Conservation (phyloP, 495 filamentous ascomycete species). For the Penicillium waksmanii region DNA sequence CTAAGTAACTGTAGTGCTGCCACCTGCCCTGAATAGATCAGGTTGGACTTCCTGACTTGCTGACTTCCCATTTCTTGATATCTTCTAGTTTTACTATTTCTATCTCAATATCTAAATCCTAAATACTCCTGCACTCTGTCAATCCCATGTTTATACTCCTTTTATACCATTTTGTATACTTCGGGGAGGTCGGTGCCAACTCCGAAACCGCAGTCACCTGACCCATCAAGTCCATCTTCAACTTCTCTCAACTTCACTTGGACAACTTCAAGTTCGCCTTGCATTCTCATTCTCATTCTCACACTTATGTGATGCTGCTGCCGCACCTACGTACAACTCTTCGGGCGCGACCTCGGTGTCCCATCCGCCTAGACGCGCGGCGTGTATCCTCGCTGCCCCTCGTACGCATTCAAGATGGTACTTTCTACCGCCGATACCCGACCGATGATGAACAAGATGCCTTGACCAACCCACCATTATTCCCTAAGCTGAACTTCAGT, state of each 20-base stretch:
- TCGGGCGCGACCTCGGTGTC: slow-evolving; percentile 16
- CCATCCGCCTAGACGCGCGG: slow-evolving; percentile 8
- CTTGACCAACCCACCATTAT: slow-evolving; percentile 60
- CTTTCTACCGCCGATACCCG: slow-evolving; percentile 82
- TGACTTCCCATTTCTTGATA: too few relatives aligned
- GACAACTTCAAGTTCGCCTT: background rate
- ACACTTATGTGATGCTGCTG: background rate
- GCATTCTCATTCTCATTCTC: background rate
- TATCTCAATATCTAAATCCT: too few relatives aligned
- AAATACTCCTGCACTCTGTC: too few relatives aligned
- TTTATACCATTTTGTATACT: background rate
- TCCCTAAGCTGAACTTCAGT: slow-evolving; percentile 66
- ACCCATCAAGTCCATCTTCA: background rate
- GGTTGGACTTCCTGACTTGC: too few relatives aligned
- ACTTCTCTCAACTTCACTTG: background rate
- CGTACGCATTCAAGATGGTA: slow-evolving; percentile 72
- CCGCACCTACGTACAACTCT: slow-evolving; percentile 11
- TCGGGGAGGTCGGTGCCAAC: background rate
- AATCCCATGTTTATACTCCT: too few relatives aligned
- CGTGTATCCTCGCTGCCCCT: slow-evolving; percentile 52
- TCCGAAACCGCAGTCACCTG: slow-evolving; percentile 1
- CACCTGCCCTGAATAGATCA: too few relatives aligned
- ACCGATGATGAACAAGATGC: slow-evolving; percentile 41
- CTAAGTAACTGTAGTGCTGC: too few relatives aligned
- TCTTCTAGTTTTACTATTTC: too few relatives aligned